Base-by-base conservation (phyloP, 768 basidiomycete species). In the Leccinum rimulosum region DNA sequence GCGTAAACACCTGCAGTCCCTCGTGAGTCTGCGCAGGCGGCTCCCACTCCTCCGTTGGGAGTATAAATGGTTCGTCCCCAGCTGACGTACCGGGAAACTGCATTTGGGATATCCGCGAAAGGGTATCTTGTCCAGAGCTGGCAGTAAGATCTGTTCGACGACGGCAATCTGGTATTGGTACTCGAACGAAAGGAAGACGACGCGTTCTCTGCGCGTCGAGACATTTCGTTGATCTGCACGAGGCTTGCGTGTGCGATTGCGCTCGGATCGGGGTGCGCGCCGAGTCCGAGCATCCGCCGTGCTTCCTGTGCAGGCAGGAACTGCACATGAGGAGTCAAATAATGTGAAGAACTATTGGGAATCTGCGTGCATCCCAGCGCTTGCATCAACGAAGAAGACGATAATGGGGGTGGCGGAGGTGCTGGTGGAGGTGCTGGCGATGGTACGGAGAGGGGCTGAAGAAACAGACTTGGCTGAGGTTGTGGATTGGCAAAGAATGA, bases 191-290 rank as follows among this genome's bases (percentile, higher is more conserved):
- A 69, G 56, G 69, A 38, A 38, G 38, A 60, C 50, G 60, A 1
- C 0, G 63, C 67, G 56, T 74, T 79, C 64, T 80, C 79, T 4
- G 84, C 87, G 28, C 86, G 80, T 54, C 87, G 76, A 48, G 87
- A 88, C 62, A 88, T 82, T 68, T 91, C 89, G 73, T 85, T 90
- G 85, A 92, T 88, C 70, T 89, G 88, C 64, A 84, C 78, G 59
- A 91, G 80, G 54, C 85, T 83, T 15, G 86, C 87, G 22, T 84
- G 81, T 4, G 87, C 88, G 50, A 89, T 60, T 43, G 67, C 81
- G 36, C 83, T 79, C n/a, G 76, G 73, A 65, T 83, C 84, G 11
- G 77, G 76, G 61, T 82, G 83, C 52, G 57, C 65, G 19, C 64
- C 64, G 2, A 73, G 63, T 43, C 79, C 76, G 58, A 82, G 72